Evolutionary conservation across 176 grass and related monocot genomes (phyloP).

Genomic region (Canna indica): DNA sequence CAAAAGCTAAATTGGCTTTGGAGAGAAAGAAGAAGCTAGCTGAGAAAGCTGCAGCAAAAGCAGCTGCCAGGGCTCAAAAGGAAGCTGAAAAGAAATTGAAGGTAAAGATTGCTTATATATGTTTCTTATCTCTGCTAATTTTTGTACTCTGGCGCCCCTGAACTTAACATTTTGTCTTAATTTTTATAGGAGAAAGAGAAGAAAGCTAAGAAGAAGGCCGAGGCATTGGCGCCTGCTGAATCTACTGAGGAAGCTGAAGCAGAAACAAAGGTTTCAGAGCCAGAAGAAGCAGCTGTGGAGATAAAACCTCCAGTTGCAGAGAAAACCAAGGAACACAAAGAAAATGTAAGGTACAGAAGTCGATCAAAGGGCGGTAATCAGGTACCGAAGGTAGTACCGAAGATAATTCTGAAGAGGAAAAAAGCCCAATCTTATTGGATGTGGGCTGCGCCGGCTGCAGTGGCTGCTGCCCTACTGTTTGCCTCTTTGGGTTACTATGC

Average conservation of each 20-base stretch:
- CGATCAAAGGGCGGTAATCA: conserved; percentile 30
- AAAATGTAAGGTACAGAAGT: conserved; percentile 28
- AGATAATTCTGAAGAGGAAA: conserved; percentile 63
- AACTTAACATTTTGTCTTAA: neutral
- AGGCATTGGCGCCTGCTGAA: conserved; percentile 12
- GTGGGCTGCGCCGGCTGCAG: conserved; percentile 36
- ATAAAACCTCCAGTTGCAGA: conserved; percentile 22
- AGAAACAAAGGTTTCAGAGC: conserved; percentile 51
- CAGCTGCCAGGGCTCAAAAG: conserved; percentile 61
- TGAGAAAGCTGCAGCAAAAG: conserved; percentile 73
- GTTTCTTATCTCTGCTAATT: neutral
- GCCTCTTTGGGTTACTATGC: conserved; percentile 29
- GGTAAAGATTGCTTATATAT: conserved; percentile 24
- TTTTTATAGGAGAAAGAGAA: conserved; percentile 69
- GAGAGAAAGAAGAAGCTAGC: conserved; percentile 90
- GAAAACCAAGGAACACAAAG: conserved; percentile 45
- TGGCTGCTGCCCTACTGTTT: conserved; percentile 21
- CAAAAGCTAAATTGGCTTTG: conserved; percentile 66
- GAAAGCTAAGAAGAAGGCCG: conserved; percentile 63
- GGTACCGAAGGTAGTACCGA: conserved; percentile 46
- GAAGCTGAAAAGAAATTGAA: conserved; percentile 70
- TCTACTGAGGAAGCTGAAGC: conserved; percentile 38
- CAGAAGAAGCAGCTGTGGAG: conserved; percentile 36
- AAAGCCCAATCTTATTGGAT: conserved; percentile 43
- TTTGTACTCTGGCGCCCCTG: neutral